A percentile compares a stretch with the other conserved stretches of the same genome.
Evolutionary conservation across 805 yeast genomes (phyloP).

Genomic region (Jamesozyma piceae): DNA sequence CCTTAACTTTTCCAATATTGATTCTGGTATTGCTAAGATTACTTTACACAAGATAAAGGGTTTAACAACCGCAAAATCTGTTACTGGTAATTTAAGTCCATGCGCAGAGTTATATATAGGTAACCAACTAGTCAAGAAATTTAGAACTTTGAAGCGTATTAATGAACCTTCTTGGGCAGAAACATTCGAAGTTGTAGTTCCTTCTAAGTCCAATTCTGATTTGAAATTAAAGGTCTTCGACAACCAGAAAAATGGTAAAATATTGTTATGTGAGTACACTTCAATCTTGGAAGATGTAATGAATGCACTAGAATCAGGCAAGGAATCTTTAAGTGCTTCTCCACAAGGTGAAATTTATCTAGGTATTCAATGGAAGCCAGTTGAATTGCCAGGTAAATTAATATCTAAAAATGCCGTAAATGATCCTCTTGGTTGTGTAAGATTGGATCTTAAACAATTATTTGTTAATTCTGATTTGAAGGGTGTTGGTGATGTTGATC

Average conservation of each 20-base stretch:
- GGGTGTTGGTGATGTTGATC: conserved; percentile 65
- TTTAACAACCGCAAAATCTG: conserved; percentile 44
- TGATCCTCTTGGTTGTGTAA: conserved; percentile 56
- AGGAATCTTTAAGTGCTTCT: conserved; percentile 41
- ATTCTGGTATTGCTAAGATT: conserved; percentile 63
- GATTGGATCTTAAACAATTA: conserved; percentile 50
- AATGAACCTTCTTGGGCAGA: conserved; percentile 72
- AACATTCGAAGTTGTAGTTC: conserved; percentile 49
- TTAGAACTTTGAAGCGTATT: conserved; percentile 54
- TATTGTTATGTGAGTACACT: conserved; percentile 42
- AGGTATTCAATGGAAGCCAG: conserved; percentile 61
- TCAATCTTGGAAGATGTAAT: conserved; percentile 42
- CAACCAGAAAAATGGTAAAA: conserved; percentile 38
- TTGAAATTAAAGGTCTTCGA: conserved; percentile 54
- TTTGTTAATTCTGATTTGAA: conserved; percentile 44
- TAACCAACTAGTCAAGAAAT: conserved; percentile 43
- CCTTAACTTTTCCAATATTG: conserved; percentile 41
- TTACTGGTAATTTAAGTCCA: conserved; percentile 43
- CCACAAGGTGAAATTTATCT: conserved; percentile 50
- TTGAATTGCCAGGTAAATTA: conserved; percentile 44
- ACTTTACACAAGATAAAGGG: conserved; percentile 51
- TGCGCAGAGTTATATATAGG: conserved; percentile 59
- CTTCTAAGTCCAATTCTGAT: conserved; percentile 48
- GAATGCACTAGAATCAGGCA: conserved; percentile 35
- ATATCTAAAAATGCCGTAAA: conserved; percentile 34